Evolutionary conservation across 2,329 filamentous ascomycete genomes (phyloP).

Genomic region (Paracorniculantispora psalliotae): DNA sequence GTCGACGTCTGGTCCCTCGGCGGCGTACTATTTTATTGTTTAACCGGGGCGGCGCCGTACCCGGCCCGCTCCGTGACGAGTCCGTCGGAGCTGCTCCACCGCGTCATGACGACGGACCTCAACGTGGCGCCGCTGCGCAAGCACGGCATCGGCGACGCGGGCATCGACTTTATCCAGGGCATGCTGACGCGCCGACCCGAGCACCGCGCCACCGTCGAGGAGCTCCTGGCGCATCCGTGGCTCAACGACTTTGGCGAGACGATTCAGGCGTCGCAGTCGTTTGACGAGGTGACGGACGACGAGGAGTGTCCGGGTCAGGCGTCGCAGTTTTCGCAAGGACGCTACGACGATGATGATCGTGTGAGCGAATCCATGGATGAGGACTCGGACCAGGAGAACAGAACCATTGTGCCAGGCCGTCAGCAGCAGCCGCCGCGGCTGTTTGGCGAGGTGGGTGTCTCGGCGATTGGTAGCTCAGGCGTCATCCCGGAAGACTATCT

Average conservation of each 20-base stretch:
- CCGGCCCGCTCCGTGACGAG: conserved; percentile 70
- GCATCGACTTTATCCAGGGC: conserved; percentile 67
- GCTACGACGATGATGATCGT: conserved; percentile 33
- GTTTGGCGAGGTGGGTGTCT: conserved; percentile 52
- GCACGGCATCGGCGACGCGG: conserved; percentile 56
- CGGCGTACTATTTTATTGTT: conserved; percentile 80
- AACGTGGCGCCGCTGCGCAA: conserved; percentile 60
- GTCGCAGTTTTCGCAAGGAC: conserved; percentile 47
- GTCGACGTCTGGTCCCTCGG: conserved; percentile 97
- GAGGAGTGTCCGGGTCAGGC: conserved; percentile 52
- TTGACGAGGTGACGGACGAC: conserved; percentile 59
- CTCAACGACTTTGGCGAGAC: conserved; percentile 37
- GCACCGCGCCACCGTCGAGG: conserved; percentile 65
- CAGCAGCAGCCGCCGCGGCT: conserved; percentile 36
- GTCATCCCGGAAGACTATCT: conserved; percentile 43
- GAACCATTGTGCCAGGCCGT: conserved; percentile 59
- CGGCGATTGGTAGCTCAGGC: conserved; percentile 50
- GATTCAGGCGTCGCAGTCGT: conserved; percentile 40
- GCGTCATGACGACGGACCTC: conserved; percentile 75
- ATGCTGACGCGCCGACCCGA: conserved; percentile 81
- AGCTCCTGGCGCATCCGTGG: conserved; percentile 72
- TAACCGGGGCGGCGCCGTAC: conserved; percentile 78
- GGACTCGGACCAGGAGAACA: conserved; percentile 76
- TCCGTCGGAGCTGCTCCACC: conserved; percentile 74
- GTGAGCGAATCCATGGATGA: conserved; percentile 47